These are phyloP conservation scores for Trichoderma sp. DNA, from an alignment of 2,329 filamentous ascomycete genomes.

Conservation along the genomic window DNA sequence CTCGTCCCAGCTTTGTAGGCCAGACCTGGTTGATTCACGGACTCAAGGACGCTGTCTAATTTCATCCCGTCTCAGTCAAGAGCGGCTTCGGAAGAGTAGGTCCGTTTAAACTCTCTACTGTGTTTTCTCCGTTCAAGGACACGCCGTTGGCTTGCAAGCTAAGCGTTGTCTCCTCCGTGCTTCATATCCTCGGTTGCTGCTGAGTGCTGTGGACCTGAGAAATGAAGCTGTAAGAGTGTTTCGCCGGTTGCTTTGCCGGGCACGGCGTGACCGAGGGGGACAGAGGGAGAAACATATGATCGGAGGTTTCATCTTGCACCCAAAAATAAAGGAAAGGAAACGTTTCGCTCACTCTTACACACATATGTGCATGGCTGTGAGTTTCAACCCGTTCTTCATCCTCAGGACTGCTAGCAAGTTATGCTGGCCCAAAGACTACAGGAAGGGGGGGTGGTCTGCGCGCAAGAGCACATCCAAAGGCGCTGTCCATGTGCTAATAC, in stretches of 20 bases:
- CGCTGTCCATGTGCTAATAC: constrained; percentile 12
- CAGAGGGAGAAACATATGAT: constrained; percentile 12
- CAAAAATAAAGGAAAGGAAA: constrained; percentile 11
- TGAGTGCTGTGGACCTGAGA: constrained; percentile 8
- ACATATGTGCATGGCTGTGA: not conserved
- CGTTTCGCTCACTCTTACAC: constrained; percentile 13
- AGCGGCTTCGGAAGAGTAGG: constrained; percentile 12
- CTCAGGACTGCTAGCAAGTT: constrained; percentile 1
- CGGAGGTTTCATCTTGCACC: constrained; percentile 8
- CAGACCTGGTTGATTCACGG: not conserved
- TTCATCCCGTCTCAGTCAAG: not conserved
- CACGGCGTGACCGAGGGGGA: constrained; percentile 19
- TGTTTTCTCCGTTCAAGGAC: constrained; percentile 1
- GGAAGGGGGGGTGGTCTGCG: constrained; percentile 6
- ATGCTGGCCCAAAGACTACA: not conserved
- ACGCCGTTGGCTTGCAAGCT: not conserved
- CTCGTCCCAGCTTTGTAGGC: constrained; percentile 4
- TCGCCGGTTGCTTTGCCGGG: not conserved
- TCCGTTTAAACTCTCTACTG: not conserved
- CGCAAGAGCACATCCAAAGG: constrained; percentile 7
- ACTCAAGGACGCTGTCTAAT: constrained; percentile 3
- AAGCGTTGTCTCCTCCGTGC: constrained; percentile 7
- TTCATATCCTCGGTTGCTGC: constrained; percentile 17
- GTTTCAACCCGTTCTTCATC: constrained; percentile 11
- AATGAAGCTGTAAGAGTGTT: constrained; percentile 1